Conservation (phyloP, 331 rosid species). For the Stylosanthes scabra region DNA sequence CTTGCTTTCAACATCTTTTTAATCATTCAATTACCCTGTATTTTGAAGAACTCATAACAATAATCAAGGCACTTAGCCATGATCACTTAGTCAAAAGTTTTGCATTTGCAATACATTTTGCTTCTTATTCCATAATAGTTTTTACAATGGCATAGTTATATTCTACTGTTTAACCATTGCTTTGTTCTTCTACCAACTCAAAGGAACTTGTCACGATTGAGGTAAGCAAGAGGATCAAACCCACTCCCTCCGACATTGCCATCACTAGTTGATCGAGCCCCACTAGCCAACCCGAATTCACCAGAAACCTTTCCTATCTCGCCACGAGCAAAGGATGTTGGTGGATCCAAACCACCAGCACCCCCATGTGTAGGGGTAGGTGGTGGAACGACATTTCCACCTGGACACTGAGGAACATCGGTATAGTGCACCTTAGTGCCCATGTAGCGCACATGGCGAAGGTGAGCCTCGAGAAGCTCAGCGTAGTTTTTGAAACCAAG, state of each 20-base stretch:
- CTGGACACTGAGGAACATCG: not conserved
- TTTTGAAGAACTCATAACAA: no score
- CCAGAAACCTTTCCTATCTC: no score
- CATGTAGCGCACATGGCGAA: constrained; percentile 43
- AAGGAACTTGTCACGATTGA: not conserved
- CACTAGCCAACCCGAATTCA: not conserved
- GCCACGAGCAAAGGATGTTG: not conserved
- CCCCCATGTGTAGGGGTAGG: not conserved
- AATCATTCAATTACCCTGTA: no score
- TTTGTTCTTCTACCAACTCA: not conserved
- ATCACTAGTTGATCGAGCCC: not conserved
- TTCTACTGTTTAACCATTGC: not conserved
- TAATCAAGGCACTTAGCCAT: no score
- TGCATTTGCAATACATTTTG: no score
- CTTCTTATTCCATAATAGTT: not conserved
- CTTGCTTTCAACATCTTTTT: not conserved
- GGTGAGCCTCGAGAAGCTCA: constrained; percentile 38
- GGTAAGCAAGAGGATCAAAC: not conserved
- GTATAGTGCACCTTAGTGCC: not conserved
- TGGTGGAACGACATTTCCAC: not conserved
- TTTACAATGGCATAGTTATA: not conserved
- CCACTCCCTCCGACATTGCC: not conserved
- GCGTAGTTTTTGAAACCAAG: constrained; percentile 58
- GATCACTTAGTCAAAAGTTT: no score
- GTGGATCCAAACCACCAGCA: no score